phyloP scores from a whole-genome alignment of 768 basidiomycete species.

The Psilocybe azurescens region DNA sequence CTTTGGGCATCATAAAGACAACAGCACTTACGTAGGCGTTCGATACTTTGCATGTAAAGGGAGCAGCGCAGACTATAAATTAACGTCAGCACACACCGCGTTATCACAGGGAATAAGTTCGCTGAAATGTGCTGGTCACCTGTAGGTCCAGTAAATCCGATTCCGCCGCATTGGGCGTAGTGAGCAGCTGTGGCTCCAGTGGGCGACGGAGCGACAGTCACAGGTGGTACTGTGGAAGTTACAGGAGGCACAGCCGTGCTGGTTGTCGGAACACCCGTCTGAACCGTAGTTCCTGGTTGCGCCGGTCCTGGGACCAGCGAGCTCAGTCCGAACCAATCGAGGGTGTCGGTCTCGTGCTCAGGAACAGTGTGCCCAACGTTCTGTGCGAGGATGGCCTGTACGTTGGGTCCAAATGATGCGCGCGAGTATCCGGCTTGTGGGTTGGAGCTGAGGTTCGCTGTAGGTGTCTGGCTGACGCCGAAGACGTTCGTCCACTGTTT shows the following conservation, averaged over 20 bases:
- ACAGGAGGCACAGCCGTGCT: slow-evolving; percentile 18
- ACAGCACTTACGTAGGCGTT: slow-evolving; percentile 23
- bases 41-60: slow-evolving; percentile 21
- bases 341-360: slow-evolving; percentile 49
- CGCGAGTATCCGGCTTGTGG: slow-evolving; percentile 52
- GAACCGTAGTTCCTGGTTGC: slow-evolving; percentile 8
- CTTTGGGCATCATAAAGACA: neutral
- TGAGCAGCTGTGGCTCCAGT: slow-evolving; percentile 24
- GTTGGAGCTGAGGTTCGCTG: slow-evolving; percentile 43
- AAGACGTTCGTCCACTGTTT: slow-evolving; percentile 65
- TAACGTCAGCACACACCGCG: neutral
- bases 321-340: slow-evolving; percentile 54
- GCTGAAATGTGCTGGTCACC: slow-evolving; percentile 13
- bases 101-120: neutral
- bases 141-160: slow-evolving; percentile 19
- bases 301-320: slow-evolving; percentile 22
- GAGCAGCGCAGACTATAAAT: slow-evolving; percentile 18
- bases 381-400: slow-evolving; percentile 52
- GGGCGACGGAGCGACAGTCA: slow-evolving; percentile 13
- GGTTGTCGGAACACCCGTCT: slow-evolving; percentile 11
- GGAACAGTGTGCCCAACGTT: slow-evolving; percentile 61
- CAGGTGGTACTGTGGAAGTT: too few relatives aligned
- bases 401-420: slow-evolving; percentile 51
- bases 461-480: slow-evolving; percentile 47
- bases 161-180: slow-evolving; percentile 34